Evolutionary conservation across 177 flowering plant genomes (phyloP), one percentile per base, ranked within the genome.

Genomic region (Telopea speciosissima): DNA sequence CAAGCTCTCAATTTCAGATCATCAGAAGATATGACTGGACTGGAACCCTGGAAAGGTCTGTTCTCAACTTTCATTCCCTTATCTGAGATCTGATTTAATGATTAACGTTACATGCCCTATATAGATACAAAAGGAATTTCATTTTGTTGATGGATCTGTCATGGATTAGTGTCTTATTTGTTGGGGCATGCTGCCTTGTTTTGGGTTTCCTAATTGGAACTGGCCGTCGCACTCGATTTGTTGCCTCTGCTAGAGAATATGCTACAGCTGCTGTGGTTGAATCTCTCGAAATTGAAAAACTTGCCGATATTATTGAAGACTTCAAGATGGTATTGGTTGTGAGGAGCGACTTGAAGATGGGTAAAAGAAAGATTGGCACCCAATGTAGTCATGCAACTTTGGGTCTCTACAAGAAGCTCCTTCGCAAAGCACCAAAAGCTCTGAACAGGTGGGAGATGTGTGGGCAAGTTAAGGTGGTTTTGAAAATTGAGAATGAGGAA

Each of bases 291-390:
- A 78, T 91, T 69, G 99, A 95, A 71, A 87, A 86, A 76, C 85
- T 95, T 17, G 97, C 97, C 25, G 97, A 89, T 28, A 84, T 92
- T 73, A 77, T 92, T 13, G 93, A 87, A 64, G 96, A 92, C 75
- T 95, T 95, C 72, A 95, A 95, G 80, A 95, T 95, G 99, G 97
- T 88, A 21, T 19, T 96, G 83, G 93, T 96, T 61, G 99, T 96
- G 62, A 83, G 99, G 76, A 96, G 93, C 76, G 99, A 96, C 81
- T 78, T 96, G 65, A 96, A 96, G 84, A 93, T 96, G 99, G 99
- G 99, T 25, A 95, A 95, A 80, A 98, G 98, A 72, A 96, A 96
- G 83, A 96, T 96, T 83, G 95, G 97, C 61, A 97, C 99, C 21
- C 99, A 96, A 76, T 96, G 99, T 16, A 54, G 59, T 21, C 59